Conservation (phyloP, 768 basidiomycete genomes). For the Asterophora lycoperdoides region DNA sequence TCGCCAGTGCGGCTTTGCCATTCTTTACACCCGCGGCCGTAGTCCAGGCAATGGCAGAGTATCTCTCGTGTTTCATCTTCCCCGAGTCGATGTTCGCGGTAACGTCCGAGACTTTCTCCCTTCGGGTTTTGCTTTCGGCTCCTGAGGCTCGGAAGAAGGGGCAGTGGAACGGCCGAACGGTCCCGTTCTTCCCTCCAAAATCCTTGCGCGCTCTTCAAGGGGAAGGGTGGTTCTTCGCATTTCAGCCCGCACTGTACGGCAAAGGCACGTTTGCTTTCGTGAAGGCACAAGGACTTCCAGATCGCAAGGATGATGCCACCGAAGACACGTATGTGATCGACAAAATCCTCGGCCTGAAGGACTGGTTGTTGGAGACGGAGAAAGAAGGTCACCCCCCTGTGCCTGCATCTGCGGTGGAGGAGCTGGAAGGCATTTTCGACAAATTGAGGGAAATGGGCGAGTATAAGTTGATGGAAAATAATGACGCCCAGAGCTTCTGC, state of each 20-base stretch:
- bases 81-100: conserved; percentile 5
- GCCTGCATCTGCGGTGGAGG: conserved; percentile 13
- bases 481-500: not conserved
- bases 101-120: not conserved
- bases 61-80: not conserved
- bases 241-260: not conserved
- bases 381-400: conserved; percentile 20
- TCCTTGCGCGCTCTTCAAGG: conserved; percentile 2
- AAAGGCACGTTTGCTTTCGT: not conserved
- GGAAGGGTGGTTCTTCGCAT: conserved; percentile 19
- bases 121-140: conserved; percentile 15
- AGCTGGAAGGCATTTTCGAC: conserved; percentile 13
- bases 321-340: not conserved
- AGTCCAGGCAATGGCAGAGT: conserved; percentile 19
- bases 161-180: conserved; percentile 17
- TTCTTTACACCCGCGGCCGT: conserved; percentile 26
- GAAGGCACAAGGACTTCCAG: too few relatives aligned
- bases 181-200: conserved; percentile 12
- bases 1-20: conserved; percentile 17
- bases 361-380: conserved; percentile 21
- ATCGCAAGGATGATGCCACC: too few relatives aligned
- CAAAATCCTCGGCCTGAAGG: conserved; percentile 7
- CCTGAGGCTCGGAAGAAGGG: conserved; percentile 8
- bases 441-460: not conserved
- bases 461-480: not conserved